Base-by-base conservation (phyloP, 1,284 basidiomycete species). In the Ceratobasidium sp. region DNA sequence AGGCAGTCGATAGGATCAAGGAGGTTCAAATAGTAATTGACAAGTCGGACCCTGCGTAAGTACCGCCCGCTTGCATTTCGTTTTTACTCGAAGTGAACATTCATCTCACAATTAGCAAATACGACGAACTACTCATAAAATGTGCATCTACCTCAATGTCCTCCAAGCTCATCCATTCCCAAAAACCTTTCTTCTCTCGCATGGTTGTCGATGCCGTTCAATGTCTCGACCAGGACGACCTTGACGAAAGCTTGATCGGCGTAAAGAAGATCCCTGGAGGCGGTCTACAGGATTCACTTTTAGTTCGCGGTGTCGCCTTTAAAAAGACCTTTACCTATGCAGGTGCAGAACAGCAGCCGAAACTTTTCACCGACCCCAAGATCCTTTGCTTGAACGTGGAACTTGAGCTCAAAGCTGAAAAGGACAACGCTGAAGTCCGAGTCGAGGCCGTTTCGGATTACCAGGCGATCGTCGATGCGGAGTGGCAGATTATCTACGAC, bases 261-360 rank as follows among this genome's bases (percentile, higher is more conserved):
- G 93, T 99, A 79, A 99, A 99, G 86, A 99, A 99, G 86, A 94
- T 99, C 62, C 91, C 98, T n/a, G 98, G 98, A 73, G 98, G 98
- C 69, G 98, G 95, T 76, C 95, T 99, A 93, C 96, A 98, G 78
- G 98, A 99, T 83, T 98, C 96, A 1, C 86, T 94, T 69, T 89
- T 97, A 73, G 88, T 97, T 81, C 85, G 86, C 74, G 98, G 98
- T 69, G 98, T 99, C 54, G 93, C 98, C 0, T 99, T 99, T 90
- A 99, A 99, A 84, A 99, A 99, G 87, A 99, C 98, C 0, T 99
- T 99, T 84, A 97, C 96, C 2, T 99, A 99, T 80, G 98, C 98
- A 56, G 98, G 98, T 71, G 98, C 98, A 56, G 98, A 99, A 83
- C 98, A 99, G 84, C 98, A 99, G 83, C 98, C 98, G 59, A 99